Evolutionary conservation across 2,329 filamentous ascomycete species (phyloP), one percentile per base, ranked within the genome.

Genomic region (Clonostachys solani): DNA sequence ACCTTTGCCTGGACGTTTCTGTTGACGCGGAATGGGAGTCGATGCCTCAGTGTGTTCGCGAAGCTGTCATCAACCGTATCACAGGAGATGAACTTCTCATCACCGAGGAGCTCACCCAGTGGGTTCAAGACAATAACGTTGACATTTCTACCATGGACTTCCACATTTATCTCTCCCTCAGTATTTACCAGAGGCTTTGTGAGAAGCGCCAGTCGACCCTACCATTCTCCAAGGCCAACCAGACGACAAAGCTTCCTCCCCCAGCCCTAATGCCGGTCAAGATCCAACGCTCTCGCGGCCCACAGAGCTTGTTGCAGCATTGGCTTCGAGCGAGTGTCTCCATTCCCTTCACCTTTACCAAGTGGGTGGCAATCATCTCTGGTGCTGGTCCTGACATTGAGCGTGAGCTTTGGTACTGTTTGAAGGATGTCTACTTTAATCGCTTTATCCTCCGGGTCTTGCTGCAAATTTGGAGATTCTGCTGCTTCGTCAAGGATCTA

Each of bases 331-430:
- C 48, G 2, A 37, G 60, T 4, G 40, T 54, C 4, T 49, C 50
- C 3, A 33, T 64, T 3, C 53, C 62, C 1, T 46, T 60, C 40
- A 51, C 53, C 5, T 52, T 64, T 15, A 51, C 59, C 16, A 63
- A 65, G 46, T 68, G 63, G 58, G 49, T 63, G 1, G 63, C 60
- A 10, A 58, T 67, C 43, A 56, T 67, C 35, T 62, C 62, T 2
- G 60, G 62, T 3, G 66, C 60, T 5, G 62, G 62, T 6, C 60
- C 60, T 13, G 60, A 66, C 42, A 54, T 66, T 29, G 66, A 67
- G 47, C 50, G 65, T 23, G 66, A 68, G 50, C 51, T 68, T 4
- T 64, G 58, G 56, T 65, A 66, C 47, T 53, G 56, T 7, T 51
- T 68, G 10, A 52, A 59, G 12, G 49, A 58, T 35, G 52, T 56